phyloP scores from a whole-genome alignment of 1,284 basidiomycete species.

The Moesziomyces aphidis region DNA sequence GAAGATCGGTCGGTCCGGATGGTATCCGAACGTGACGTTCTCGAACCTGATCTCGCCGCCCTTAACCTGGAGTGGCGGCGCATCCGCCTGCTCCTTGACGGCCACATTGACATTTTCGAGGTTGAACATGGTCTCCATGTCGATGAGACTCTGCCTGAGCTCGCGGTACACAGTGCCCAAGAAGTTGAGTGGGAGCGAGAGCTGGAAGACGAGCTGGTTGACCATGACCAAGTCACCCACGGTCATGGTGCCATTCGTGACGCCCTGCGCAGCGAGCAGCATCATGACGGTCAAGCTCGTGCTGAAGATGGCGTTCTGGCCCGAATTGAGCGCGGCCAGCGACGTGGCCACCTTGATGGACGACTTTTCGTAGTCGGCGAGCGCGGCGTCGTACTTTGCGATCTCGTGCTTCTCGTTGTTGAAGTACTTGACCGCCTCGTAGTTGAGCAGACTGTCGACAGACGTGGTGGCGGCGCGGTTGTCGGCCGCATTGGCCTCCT shows the following conservation, averaged over 20 bases:
- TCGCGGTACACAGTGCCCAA: conserved; percentile 96
- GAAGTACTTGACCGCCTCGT: conserved; percentile 99
- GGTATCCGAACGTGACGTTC: conserved; percentile 91
- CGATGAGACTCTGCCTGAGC: conserved; percentile 90
- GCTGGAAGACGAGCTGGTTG: conserved; percentile 98
- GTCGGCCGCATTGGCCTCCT: conserved; percentile 94
- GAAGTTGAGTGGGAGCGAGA: conserved; percentile 95
- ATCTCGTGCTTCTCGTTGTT: conserved; percentile 96
- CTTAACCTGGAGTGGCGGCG: conserved; percentile 76
- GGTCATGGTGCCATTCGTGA: conserved; percentile 95
- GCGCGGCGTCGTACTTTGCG: conserved; percentile 88
- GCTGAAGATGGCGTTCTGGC: conserved; percentile 96
- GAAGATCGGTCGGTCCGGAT: conserved; percentile 90
- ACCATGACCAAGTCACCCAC: conserved; percentile 98
- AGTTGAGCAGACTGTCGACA: conserved; percentile 96
- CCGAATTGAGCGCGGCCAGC: conserved; percentile 91
- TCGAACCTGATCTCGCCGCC: conserved; percentile 93
- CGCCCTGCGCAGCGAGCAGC: conserved; percentile 94
- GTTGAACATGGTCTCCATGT: conserved; percentile 96
- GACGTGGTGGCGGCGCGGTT: conserved; percentile 94
- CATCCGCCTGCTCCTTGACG: conserved; percentile 78
- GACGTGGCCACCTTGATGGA: conserved; percentile 96
- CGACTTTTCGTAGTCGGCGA: conserved; percentile 87
- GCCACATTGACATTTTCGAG: conserved; percentile 85
- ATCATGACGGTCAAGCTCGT: conserved; percentile 92